phyloP scores from a whole-genome alignment of 495 filamentous ascomycete genomes.

The Penicillium bialowiezense region DNA sequence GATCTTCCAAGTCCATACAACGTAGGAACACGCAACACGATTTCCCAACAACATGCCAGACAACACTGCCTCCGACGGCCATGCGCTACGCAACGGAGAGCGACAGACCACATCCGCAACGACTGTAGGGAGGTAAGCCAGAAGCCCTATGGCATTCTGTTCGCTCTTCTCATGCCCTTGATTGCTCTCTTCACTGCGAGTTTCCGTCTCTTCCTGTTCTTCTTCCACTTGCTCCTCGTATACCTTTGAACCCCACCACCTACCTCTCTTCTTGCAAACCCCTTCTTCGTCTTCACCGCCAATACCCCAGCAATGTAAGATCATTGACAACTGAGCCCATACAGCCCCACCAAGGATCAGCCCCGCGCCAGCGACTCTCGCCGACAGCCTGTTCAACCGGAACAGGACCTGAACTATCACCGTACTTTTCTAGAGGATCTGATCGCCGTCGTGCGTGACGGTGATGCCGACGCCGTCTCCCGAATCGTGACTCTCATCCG shows the following conservation, averaged over 20 bases:
- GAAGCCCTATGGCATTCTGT: neutral
- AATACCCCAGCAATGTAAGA: neutral
- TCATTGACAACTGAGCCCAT: neutral
- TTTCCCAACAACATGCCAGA: neutral
- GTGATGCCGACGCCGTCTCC: slow-evolving; percentile 21
- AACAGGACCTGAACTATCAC: slow-evolving; percentile 23
- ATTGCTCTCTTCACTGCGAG: neutral
- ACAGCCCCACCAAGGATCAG: neutral
- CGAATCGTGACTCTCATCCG: slow-evolving; percentile 32
- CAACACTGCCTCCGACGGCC: neutral
- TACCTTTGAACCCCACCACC: too few species aligned
- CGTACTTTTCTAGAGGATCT: slow-evolving; percentile 29
- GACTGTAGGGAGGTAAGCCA: neutral
- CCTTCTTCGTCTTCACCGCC: neutral
- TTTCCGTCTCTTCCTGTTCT: neutral
- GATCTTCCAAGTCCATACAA: neutral
- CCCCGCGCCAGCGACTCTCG: neutral
- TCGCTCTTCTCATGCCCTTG: neutral
- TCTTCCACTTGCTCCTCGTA: neutral
- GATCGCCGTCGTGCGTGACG: slow-evolving; percentile 25
- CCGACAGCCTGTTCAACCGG: neutral
- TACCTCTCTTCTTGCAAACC: too few species aligned
- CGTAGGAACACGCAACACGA: neutral
- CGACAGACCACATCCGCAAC: neutral
- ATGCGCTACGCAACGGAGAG: neutral